A percentile compares a stretch with the other conserved stretches of the same genome.
Evolutionary conservation across 208 protist genomes (phyloP).

Genomic region (Endotrypanum monterogeii): DNA sequence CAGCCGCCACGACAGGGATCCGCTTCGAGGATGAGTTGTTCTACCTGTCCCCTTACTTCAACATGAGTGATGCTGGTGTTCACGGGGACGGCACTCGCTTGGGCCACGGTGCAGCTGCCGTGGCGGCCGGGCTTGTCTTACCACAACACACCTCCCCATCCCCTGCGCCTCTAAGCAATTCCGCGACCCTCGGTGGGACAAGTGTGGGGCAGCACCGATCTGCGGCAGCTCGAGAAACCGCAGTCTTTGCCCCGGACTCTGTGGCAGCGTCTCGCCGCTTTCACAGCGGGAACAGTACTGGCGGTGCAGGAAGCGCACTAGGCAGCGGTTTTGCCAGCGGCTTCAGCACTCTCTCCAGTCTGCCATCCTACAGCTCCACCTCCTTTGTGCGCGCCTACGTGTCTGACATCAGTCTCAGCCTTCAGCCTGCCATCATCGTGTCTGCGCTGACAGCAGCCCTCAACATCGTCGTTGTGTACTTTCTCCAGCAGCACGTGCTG

Average conservation of each 20-base stretch:
- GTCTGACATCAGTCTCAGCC: conserved; percentile 68
- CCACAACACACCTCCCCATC: not conserved
- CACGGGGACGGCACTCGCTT: not conserved
- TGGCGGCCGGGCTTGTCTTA: not conserved
- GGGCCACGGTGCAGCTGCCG: not conserved
- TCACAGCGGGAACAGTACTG: not conserved
- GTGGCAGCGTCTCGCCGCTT: not conserved
- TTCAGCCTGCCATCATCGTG: conserved; percentile 72
- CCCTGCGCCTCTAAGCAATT: not conserved
- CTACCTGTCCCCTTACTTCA: not conserved
- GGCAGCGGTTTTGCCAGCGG: conserved; percentile 9
- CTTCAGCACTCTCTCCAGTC: conserved; percentile 30
- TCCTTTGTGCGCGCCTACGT: conserved; percentile 88
- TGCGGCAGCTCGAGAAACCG: not conserved
- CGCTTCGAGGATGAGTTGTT: not conserved
- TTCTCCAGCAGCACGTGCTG: conserved; percentile 86
- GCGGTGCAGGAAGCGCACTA: conserved; percentile 3
- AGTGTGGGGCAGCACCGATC: not conserved
- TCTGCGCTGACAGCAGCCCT: conserved; percentile 58
- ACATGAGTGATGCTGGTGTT: not conserved
- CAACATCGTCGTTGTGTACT: conserved; percentile 72
- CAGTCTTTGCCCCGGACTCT: not conserved
- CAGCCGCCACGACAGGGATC: not conserved
- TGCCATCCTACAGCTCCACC: conserved; percentile 79
- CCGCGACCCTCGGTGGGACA: not conserved